Evolutionary conservation across 1,284 basidiomycete species (phyloP).

Genomic region (Cryptococcus sp.): DNA sequence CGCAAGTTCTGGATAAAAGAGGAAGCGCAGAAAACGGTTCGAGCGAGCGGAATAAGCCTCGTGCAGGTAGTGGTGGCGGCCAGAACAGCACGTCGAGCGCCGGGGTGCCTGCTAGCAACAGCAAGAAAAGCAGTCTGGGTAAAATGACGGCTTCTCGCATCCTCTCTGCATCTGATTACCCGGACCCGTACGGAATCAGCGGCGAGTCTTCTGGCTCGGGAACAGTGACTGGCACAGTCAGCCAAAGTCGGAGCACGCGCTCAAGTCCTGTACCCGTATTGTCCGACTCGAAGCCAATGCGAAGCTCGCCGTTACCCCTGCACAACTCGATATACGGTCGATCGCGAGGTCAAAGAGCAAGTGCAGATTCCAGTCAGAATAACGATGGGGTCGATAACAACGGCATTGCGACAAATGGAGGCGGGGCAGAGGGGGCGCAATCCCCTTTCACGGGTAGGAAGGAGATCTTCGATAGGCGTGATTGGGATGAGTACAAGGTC

Average conservation of each 20-base stretch:
- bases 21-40: too few species aligned
- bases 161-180: conserved; percentile 17
- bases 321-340: background rate
- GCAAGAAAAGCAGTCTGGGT: conserved; percentile 14
- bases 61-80: background rate
- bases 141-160: conserved; percentile 16
- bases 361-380: background rate
- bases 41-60: background rate
- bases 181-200: conserved; percentile 22
- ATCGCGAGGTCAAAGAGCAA: background rate
- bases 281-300: background rate
- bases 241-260: background rate
- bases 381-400: background rate
- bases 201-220: conserved; percentile 6
- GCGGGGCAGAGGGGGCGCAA: background rate
- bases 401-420: background rate
- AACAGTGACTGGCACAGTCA: background rate
- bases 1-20: too few species aligned
- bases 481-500: conserved; percentile 27
- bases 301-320: background rate
- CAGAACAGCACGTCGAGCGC: background rate
- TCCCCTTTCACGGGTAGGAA: conserved; percentile 8
- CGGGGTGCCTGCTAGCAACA: background rate
- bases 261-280: background rate
- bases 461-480: conserved; percentile 12